phyloP scores from a whole-genome alignment of 371 early-diverging fungal species.

The Syncephalastrum monosporum region DNA sequence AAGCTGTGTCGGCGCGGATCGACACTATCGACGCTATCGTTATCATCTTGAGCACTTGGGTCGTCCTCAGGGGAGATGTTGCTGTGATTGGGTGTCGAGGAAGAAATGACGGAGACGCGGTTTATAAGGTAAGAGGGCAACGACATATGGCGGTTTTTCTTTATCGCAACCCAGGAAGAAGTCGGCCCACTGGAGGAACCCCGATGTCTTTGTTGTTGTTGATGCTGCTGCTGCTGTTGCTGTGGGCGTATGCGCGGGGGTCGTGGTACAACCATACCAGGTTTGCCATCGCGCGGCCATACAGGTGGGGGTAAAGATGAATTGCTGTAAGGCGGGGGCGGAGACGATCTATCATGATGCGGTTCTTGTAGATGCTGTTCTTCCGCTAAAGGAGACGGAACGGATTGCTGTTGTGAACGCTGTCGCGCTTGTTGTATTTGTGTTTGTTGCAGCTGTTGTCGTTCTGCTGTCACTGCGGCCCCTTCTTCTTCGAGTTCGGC shows the following conservation, averaged over 20 bases:
- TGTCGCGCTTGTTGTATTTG: not conserved
- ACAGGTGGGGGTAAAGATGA: too few relatives aligned
- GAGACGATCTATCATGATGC: not conserved
- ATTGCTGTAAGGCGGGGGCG: too few relatives aligned
- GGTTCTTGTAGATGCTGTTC: not conserved
- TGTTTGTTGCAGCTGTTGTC: not conserved
- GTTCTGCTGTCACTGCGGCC: not conserved
- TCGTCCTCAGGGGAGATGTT: not conserved
- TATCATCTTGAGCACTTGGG: not conserved
- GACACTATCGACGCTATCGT: not conserved
- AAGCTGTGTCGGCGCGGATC: too few relatives aligned
- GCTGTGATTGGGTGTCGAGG: not conserved
- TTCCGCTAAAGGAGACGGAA: conserved; percentile 1
- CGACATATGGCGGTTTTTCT: conserved; percentile 3
- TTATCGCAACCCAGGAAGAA: not conserved
- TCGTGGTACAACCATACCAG: conserved; percentile 1
- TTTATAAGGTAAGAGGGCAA: conserved; percentile 9
- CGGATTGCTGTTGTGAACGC: not conserved
- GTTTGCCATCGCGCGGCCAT: not conserved
- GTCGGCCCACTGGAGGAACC: too few relatives aligned
- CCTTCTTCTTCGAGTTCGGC: conserved; percentile 5
- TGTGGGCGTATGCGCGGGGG: not conserved
- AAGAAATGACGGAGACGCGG: not conserved
- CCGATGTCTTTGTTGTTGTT: conserved; percentile 9
- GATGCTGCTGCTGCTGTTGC: not conserved